Percentiles rank a stretch among this genome's conserved stretches.
These are phyloP conservation scores for Elaeis guineensis DNA, from an alignment of 176 grass and related monocot species.

Conservation along the genomic window DNA sequence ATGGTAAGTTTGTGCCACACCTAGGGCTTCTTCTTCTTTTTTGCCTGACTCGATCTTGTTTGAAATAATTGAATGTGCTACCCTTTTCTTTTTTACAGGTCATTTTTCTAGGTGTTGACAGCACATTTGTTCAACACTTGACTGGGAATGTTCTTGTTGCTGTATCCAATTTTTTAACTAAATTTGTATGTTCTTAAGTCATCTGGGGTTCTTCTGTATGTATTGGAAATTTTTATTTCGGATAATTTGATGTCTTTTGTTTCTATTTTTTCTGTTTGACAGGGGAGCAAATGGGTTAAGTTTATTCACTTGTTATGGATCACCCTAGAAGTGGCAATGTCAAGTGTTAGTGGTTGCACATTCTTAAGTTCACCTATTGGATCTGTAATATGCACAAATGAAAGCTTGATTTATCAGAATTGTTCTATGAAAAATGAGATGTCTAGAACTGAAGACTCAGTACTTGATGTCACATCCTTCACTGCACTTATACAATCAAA, in stretches of 20 bases:
- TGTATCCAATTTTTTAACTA: conserved; percentile 40
- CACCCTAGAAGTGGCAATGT: conserved; percentile 28
- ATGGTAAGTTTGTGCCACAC: conserved; percentile 36
- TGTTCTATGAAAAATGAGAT: conserved; percentile 16
- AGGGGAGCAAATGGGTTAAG: conserved; percentile 54
- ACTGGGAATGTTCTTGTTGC: conserved; percentile 50
- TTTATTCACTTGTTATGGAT: conserved; percentile 61
- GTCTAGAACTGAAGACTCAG: conserved; percentile 10
- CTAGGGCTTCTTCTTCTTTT: background rate
- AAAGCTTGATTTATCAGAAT: conserved; percentile 7
- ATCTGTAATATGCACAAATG: background rate
- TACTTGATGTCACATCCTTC: conserved; percentile 32
- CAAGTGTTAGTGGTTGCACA: conserved; percentile 12
- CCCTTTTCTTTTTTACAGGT: conserved; percentile 35
- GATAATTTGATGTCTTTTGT: conserved; percentile 7
- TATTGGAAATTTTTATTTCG: conserved; percentile 2
- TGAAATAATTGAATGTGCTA: background rate
- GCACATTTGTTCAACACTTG: conserved; percentile 65
- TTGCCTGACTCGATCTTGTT: background rate
- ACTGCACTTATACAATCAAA: conserved; percentile 34
- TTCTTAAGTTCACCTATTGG: conserved; percentile 24
- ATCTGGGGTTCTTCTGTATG: conserved; percentile 5
- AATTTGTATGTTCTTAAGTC: conserved; percentile 48
- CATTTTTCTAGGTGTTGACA: conserved; percentile 43
- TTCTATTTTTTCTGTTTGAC: conserved; percentile 8